phyloP scores from a whole-genome alignment of 2,329 filamentous ascomycete species.

The Beauveria pseudobassiana region DNA sequence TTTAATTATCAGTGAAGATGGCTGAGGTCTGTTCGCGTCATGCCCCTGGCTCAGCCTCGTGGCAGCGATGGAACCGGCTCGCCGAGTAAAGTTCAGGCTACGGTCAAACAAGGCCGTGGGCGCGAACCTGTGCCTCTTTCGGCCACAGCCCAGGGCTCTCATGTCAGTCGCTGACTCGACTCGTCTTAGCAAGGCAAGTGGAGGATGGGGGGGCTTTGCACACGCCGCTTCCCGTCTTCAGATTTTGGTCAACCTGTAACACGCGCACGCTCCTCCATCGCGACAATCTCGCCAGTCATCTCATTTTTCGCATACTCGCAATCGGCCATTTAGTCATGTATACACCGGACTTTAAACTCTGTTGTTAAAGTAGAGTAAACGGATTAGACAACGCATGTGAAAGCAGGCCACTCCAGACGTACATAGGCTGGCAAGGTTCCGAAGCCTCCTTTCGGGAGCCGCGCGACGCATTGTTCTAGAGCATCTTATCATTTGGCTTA shows the following conservation, averaged over 20 bases:
- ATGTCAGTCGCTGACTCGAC: constrained; percentile 1
- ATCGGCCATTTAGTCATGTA: neutral
- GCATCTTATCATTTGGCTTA: no score
- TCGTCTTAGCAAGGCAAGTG: neutral
- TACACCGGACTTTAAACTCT: neutral
- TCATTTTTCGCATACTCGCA: neutral
- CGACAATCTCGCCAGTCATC: neutral
- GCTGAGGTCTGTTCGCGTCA: constrained; percentile 4
- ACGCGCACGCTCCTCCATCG: constrained; percentile 3
- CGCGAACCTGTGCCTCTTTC: neutral
- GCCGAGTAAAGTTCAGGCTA: constrained; percentile 7
- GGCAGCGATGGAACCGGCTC: neutral
- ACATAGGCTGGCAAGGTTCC: no score
- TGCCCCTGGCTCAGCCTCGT: constrained; percentile 4
- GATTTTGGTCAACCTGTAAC: constrained; percentile 8
- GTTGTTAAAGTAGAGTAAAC: neutral
- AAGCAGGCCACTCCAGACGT: no score
- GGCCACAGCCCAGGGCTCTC: neutral
- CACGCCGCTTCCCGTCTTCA: constrained; percentile 4
- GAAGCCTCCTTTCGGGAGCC: no score
- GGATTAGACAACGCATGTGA: neutral
- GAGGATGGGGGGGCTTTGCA: neutral
- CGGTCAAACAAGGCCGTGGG: neutral
- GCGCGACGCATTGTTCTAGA: no score
- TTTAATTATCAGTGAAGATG: neutral